Conservation (phyloP, 108 stramenopile species). For the Cyclotella kingstonii region DNA sequence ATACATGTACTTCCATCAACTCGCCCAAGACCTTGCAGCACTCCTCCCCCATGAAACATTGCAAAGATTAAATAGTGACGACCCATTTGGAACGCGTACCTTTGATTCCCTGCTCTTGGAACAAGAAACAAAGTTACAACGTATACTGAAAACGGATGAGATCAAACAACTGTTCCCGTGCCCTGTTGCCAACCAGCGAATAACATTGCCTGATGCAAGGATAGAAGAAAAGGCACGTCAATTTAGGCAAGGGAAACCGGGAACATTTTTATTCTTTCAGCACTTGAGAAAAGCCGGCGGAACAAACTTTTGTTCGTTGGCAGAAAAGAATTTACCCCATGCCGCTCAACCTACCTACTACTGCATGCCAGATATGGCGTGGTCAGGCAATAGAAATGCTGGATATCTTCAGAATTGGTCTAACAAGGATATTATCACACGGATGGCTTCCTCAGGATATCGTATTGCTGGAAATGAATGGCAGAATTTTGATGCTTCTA, state of each 20-base stretch:
- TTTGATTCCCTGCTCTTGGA: constrained; percentile 58
- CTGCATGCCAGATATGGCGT: constrained; percentile 74
- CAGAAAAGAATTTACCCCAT: constrained; percentile 63
- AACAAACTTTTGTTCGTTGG: constrained; percentile 77
- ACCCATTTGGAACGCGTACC: constrained; percentile 70
- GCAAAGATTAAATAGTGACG: constrained; percentile 40
- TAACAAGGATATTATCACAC: constrained; percentile 56
- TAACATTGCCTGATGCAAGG: constrained; percentile 73
- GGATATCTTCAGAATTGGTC: constrained; percentile 60
- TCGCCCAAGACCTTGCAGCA: constrained; percentile 57
- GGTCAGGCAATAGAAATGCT: constrained; percentile 47
- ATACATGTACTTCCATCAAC: constrained; percentile 3
- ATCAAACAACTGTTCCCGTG: constrained; percentile 72
- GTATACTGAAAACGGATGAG: constrained; percentile 43
- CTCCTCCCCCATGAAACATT: constrained; percentile 50
- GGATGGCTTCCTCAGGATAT: constrained; percentile 45
- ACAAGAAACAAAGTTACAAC: constrained; percentile 47
- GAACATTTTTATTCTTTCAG: constrained; percentile 73
- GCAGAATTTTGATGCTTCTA: constrained; percentile 64
- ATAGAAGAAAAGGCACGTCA: constrained; percentile 46
- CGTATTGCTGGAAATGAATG: constrained; percentile 82
- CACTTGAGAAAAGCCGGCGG: constrained; percentile 77
- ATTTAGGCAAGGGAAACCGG: constrained; percentile 52
- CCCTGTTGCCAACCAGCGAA: constrained; percentile 49
- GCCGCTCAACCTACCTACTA: constrained; percentile 57